Evolutionary conservation across 768 basidiomycete genomes (phyloP).

Genomic region (Ephemerocybe angulata): DNA sequence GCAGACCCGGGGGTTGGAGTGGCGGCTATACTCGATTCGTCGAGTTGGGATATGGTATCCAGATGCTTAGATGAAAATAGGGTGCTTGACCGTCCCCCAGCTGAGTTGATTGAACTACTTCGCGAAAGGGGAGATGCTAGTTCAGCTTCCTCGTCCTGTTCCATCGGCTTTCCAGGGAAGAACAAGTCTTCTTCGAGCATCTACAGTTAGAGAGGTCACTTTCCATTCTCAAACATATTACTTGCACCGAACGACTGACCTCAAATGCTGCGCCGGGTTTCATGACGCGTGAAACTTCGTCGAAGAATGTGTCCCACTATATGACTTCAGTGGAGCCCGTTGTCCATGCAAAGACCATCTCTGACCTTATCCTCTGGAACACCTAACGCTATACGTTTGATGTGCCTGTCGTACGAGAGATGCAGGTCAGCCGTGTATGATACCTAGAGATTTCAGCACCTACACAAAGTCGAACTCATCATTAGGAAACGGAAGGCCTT

Average conservation of each 20-base stretch:
- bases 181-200: constrained; percentile 73
- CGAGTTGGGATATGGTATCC: background rate
- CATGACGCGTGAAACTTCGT: constrained; percentile 69
- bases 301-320: constrained; percentile 66
- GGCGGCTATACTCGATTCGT: background rate
- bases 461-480: constrained; percentile 79
- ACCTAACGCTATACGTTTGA: constrained; percentile 68
- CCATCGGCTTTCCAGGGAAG: constrained; percentile 55
- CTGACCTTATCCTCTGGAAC: constrained; percentile 72
- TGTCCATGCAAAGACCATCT: background rate
- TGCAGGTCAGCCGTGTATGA: constrained; percentile 2
- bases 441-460: constrained; percentile 21
- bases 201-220: constrained; percentile 26
- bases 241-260: constrained; percentile 28
- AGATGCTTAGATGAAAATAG: background rate
- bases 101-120: constrained; percentile 16
- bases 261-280: constrained; percentile 73
- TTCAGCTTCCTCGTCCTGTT: constrained; percentile 30
- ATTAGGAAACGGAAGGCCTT: constrained; percentile 63
- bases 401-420: constrained; percentile 40
- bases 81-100: constrained; percentile 3
- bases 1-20: background rate
- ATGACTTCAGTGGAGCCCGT: background rate
- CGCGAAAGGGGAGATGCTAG: constrained; percentile 20
- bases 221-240: background rate